phyloP scores from a whole-genome alignment of 306 rosid genomes.

The Luffa acutangula region DNA sequence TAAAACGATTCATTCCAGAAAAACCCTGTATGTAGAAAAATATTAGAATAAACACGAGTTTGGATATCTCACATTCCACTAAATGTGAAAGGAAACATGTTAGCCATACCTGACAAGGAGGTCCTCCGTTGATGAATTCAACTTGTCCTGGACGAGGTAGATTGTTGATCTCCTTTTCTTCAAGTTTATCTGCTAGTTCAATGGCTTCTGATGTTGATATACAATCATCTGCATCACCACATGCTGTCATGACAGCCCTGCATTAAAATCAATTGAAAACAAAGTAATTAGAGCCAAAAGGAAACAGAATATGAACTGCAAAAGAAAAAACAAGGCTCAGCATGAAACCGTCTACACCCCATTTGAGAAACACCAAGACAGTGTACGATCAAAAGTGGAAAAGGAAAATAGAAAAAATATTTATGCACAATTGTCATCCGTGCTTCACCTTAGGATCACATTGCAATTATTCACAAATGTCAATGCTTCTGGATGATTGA shows the following conservation, averaged over 20 bases:
- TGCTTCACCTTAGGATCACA: conserved; percentile 69
- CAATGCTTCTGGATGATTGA: conserved; percentile 72
- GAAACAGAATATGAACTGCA: background rate
- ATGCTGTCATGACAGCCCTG: conserved; percentile 87
- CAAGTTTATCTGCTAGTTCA: conserved; percentile 53
- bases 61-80: background rate
- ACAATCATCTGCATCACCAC: conserved; percentile 86
- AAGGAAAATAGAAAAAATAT: background rate
- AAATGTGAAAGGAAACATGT: conserved; percentile 6
- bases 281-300: background rate
- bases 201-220: conserved; percentile 73
- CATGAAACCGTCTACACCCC: background rate
- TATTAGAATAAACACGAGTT: background rate
- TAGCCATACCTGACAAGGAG: conserved; percentile 80
- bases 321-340: background rate
- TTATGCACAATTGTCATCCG: background rate
- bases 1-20: conserved; percentile 97
- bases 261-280: conserved; percentile 15
- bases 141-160: conserved; percentile 89
- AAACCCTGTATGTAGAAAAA: conserved; percentile 49
- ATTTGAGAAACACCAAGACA: background rate
- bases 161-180: conserved; percentile 38
- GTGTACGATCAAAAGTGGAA: background rate
- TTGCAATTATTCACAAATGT: conserved; percentile 80
- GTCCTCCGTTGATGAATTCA: conserved; percentile 96